Evolutionary conservation across 2,329 filamentous ascomycete genomes (phyloP), one percentile per base, ranked within the genome.

Genomic region (Apiospora arundinis): DNA sequence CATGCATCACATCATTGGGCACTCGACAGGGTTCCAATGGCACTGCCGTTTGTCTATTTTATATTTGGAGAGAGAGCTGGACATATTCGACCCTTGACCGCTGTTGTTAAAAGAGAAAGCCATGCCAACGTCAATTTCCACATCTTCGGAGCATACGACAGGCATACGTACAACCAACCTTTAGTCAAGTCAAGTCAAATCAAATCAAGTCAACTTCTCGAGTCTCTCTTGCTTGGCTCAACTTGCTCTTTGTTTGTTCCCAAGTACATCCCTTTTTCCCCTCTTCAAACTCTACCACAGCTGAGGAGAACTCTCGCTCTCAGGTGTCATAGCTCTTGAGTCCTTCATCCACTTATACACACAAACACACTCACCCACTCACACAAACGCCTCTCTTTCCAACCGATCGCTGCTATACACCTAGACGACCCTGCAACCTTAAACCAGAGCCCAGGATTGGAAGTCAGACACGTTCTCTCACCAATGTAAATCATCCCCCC

Each of bases 1-100:
- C 68, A 70, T 70, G 49, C 68, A 46, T 56, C 68, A 65, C 32
- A 70, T 70, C 68, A 70, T 46, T 42, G 32, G 42, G 40, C 45
- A 46, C 2, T 14, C 4, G 5, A 18, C 49, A 56, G 49, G 56
- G 56, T 28, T 60, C n/a, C n/a, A n/a, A n/a, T 60, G 52, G 52
- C 2, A 28, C 32, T 4, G 32, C 32, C 32, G n/a, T n/a, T n/a
- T n/a, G n/a, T 32, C 56, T 12, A 63, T 40, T 40, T 63, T 40
- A 32, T 60, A 40, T 37, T 60, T 60, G 52, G 52, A 37, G 42
- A 40, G 37, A 7, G 52, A 60, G 52, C 52, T 60, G 52, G 28
- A 49, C 12, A 60, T 60, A 37, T 60, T 28, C 52, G 12, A 60
- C 28, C 52, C 28, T 60, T 60, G 52, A 60, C 52, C 52, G 52